Evolutionary conservation across 371 early-diverging fungal genomes (phyloP).

Genomic region (Circinella umbellata): DNA sequence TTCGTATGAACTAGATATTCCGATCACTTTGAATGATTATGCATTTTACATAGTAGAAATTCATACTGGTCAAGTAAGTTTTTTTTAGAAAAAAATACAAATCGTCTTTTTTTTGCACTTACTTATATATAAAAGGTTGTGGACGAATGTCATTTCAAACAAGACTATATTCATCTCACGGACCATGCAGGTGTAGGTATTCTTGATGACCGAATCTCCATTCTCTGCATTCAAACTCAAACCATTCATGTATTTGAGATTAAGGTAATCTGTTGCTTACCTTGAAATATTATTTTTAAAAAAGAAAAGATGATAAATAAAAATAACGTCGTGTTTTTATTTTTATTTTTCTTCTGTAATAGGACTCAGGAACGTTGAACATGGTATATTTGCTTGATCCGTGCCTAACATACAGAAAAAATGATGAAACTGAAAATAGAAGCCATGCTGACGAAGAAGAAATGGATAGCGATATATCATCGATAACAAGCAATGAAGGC

Average conservation of each 20-base stretch:
- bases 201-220: neutral
- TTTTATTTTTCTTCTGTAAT: neutral
- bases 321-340: neutral
- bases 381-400: neutral
- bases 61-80: neutral
- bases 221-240: slow-evolving; percentile 5
- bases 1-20: neutral
- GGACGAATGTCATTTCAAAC: neutral
- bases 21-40: neutral
- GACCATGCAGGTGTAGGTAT: slow-evolving; percentile 1
- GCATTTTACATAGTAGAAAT: neutral
- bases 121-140: neutral
- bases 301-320: neutral
- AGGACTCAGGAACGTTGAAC: neutral
- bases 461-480: too few species aligned
- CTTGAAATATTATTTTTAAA: neutral
- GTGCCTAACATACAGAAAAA: neutral
- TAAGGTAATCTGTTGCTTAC: neutral
- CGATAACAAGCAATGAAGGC: neutral
- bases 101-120: neutral
- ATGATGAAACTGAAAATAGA: neutral
- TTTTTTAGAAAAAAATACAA: neutral
- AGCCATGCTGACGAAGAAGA: neutral
- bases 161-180: neutral
- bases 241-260: neutral